These are phyloP conservation scores for Trichoderma citrinoviride DNA, from an alignment of 2,329 filamentous ascomycete species.

Conservation along the genomic window DNA sequence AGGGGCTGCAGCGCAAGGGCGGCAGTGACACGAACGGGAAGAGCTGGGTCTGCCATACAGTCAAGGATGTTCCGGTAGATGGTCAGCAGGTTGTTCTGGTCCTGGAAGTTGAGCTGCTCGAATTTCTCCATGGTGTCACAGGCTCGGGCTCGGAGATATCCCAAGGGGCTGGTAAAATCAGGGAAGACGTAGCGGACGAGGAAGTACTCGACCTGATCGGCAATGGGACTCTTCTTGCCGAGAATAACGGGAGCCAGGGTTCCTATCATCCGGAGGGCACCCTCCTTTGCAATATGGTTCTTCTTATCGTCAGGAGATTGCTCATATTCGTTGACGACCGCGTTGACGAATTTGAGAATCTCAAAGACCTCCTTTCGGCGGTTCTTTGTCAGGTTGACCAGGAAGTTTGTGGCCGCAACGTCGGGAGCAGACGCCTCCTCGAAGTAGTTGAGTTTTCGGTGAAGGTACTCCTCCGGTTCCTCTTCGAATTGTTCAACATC, in stretches of 20 bases:
- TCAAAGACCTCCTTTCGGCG: constrained; percentile 94
- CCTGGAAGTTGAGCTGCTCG: constrained; percentile 94
- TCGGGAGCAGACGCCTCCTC: constrained; percentile 95
- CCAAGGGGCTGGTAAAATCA: constrained; percentile 89
- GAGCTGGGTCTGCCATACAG: constrained; percentile 90
- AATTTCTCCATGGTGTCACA: constrained; percentile 99
- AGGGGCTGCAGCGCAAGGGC: constrained; percentile 91
- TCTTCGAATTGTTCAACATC: constrained; percentile 92
- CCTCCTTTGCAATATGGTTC: constrained; percentile 93
- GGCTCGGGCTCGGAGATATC: constrained; percentile 88
- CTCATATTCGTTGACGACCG: constrained; percentile 91
- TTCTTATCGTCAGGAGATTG: constrained; percentile 80
- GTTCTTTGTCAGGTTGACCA: constrained; percentile 90
- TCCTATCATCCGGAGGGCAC: constrained; percentile 94
- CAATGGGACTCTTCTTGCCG: constrained; percentile 97
- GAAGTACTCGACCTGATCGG: constrained; percentile 97
- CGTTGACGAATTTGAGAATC: constrained; percentile 91
- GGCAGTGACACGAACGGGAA: constrained; percentile 92
- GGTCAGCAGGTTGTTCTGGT: constrained; percentile 88
- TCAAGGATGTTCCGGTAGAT: constrained; percentile 97
- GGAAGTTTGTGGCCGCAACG: constrained; percentile 92
- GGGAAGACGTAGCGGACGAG: constrained; percentile 98
- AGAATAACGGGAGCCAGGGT: constrained; percentile 91
- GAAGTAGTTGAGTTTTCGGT: constrained; percentile 96
- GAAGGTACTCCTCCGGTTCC: constrained; percentile 93